A percentile compares a stretch with the other conserved stretches of the same genome.
Conservation (phyloP, 1,139 yeast genomes). For the Blastobotrys persicus region DNA sequence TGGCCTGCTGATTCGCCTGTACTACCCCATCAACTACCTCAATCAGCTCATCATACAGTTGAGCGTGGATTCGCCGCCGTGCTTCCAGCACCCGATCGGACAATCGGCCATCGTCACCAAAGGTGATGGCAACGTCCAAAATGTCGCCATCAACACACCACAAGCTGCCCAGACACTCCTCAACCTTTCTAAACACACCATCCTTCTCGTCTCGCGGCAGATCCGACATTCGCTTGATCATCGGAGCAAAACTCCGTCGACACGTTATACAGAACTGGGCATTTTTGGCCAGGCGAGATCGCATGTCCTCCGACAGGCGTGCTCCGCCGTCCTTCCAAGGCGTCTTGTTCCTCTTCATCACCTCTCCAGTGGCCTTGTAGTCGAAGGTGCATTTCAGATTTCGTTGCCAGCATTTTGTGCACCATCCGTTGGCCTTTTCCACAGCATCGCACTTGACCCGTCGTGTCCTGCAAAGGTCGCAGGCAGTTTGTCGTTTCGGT, state of each 20-base stretch:
- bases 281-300: not conserved
- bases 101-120: conserved; percentile 3
- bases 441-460: conserved; percentile 10
- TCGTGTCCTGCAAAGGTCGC: conserved; percentile 10
- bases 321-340: conserved; percentile 6
- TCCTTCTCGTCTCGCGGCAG: not conserved
- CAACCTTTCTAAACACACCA: not conserved
- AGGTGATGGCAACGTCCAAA: not conserved
- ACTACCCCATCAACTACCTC: conserved; percentile 6
- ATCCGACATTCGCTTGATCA: not conserved
- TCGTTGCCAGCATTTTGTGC: conserved; percentile 10
- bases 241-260: conserved; percentile 2
- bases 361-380: conserved; percentile 7
- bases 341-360: conserved; percentile 4
- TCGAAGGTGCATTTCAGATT: conserved; percentile 8
- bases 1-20: conserved; percentile 3
- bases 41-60: conserved; percentile 7
- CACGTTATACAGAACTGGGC: not conserved
- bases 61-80: conserved; percentile 2
- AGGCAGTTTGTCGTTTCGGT: conserved; percentile 12
- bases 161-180: conserved; percentile 6
- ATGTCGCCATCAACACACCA: conserved; percentile 6
- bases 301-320: not conserved
- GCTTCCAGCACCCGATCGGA: conserved; percentile 1
- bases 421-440: conserved; percentile 4